phyloP scores from a whole-genome alignment of 1,139 yeast species.

The Candida sp. region DNA sequence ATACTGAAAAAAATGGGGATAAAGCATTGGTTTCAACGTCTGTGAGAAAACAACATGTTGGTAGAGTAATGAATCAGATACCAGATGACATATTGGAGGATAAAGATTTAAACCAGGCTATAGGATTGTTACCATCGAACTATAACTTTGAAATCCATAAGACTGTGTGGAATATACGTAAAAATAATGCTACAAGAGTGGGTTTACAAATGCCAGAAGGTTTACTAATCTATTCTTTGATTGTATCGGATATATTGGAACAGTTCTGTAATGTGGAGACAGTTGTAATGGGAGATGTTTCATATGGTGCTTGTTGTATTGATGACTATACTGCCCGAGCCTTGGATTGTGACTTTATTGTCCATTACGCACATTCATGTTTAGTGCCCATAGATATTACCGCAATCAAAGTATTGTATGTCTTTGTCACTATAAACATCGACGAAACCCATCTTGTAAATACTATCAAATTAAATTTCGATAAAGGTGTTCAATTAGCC shows the following conservation, averaged over 20 bases:
- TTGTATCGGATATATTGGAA: slow-evolving; percentile 85
- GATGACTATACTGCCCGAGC: slow-evolving; percentile 96
- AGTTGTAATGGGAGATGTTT: slow-evolving; percentile 97
- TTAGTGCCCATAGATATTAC: slow-evolving; percentile 94
- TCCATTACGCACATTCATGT: slow-evolving; percentile 98
- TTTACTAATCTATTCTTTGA: slow-evolving; percentile 76
- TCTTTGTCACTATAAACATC: slow-evolving; percentile 91
- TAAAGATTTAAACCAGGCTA: slow-evolving; percentile 76
- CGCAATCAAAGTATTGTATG: slow-evolving; percentile 81
- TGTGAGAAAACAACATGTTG: slow-evolving; percentile 29
- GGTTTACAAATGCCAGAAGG: slow-evolving; percentile 99
- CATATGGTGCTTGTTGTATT: slow-evolving; percentile 98
- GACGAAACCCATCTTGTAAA: slow-evolving; percentile 79
- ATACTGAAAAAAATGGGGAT: slow-evolving; percentile 6
- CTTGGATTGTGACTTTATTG: slow-evolving; percentile 88
- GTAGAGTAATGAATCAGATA: slow-evolving; percentile 79
- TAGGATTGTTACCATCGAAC: slow-evolving; percentile 78
- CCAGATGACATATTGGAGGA: slow-evolving; percentile 84
- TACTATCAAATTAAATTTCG: slow-evolving; percentile 72
- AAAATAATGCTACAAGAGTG: slow-evolving; percentile 67
- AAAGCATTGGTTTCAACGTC: slow-evolving; percentile 20
- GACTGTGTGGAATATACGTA: slow-evolving; percentile 88
- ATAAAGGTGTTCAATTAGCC: slow-evolving; percentile 60
- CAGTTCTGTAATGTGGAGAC: slow-evolving; percentile 89
- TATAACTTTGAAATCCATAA: slow-evolving; percentile 96